Base-by-base conservation (phyloP, 768 basidiomycete genomes). In the Tylopilus felleus region DNA sequence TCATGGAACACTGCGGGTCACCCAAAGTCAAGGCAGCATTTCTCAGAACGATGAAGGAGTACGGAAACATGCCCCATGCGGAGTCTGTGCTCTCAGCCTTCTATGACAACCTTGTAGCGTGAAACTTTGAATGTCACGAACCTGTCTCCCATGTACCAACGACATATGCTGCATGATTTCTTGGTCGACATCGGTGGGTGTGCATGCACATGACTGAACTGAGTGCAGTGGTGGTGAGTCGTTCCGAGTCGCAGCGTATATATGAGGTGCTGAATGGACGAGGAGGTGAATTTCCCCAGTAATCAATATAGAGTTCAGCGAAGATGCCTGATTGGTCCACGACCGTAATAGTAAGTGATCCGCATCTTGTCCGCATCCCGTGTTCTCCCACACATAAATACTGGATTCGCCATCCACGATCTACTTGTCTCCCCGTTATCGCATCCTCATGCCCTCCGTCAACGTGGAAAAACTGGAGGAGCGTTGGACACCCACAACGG, bases 1-100 rank as follows among this genome's bases (percentile, higher is more conserved):
- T 68, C 4, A 21, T 49, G 36, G 13, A 46, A 17, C 46, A 54
- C 29, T n/a, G 38, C 40, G 38, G 12, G 13, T 59, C 60, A 21
- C 39, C 56, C 10, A 49, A 47, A 17, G 47, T 65, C 45, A 65
- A 65, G 50, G 28, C 28, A 21, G 50, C 47, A 22, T 53, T 60
- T 47, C 22, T 65, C 12, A 42, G n/a, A 45, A 33, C 35, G 22
- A 42, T 63, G 27, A 25, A 8, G 13, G 47, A 51, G 6, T 52
- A 45, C 4, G 5, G 25, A 19, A 36, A 10, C 17, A 54, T 56
- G 39, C 51, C 52, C 12, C 64, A 64, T 29, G 60, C 50, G 0
- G 29, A 48, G 38, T 31, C 51, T 40, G 51, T 45, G 5, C 48
- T 64, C 48, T 60, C 54, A 8, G 50, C 64, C 19, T 54, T 65